Conservation (phyloP, 148 eudicot genomes). For the Vaccinium corymbosum region DNA sequence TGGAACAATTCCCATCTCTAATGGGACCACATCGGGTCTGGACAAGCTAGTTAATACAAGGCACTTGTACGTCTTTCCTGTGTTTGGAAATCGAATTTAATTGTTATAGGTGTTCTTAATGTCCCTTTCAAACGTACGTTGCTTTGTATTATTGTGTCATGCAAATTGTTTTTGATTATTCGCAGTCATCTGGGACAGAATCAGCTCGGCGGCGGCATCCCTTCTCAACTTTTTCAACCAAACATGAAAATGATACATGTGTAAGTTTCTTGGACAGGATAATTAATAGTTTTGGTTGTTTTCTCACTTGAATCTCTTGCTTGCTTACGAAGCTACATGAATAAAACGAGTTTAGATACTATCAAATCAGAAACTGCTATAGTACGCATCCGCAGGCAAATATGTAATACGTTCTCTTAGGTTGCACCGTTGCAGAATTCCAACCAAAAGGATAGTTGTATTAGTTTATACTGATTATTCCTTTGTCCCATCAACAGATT, state of each 20-base stretch:
- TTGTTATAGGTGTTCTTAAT: not conserved
- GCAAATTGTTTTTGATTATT: slow-evolving; percentile 8
- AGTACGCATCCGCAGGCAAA: no score
- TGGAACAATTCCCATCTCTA: slow-evolving; percentile 75
- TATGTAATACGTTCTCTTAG: no score
- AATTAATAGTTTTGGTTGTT: not conserved
- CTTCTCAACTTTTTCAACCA: slow-evolving; percentile 51
- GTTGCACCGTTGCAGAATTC: no score
- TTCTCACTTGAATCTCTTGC: not conserved
- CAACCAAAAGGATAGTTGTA: no score
- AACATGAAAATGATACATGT: slow-evolving; percentile 64
- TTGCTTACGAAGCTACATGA: no score
- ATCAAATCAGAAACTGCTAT: no score
- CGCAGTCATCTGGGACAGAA: slow-evolving; percentile 79
- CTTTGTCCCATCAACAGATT: no score
- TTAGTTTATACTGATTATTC: no score
- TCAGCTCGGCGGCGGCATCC: slow-evolving; percentile 65
- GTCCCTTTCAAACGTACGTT: not conserved
- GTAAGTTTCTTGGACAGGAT: slow-evolving; percentile 48
- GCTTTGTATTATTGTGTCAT: not conserved
- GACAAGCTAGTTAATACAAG: slow-evolving; percentile 53
- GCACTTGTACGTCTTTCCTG: slow-evolving; percentile 66
- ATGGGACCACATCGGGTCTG: slow-evolving; percentile 53
- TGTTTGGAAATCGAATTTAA: not conserved
- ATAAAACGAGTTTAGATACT: no score